Percentiles rank a stretch among this genome's conserved stretches.
Evolutionary conservation across 768 basidiomycete genomes (phyloP).

Genomic region (Suillus subluteus): DNA sequence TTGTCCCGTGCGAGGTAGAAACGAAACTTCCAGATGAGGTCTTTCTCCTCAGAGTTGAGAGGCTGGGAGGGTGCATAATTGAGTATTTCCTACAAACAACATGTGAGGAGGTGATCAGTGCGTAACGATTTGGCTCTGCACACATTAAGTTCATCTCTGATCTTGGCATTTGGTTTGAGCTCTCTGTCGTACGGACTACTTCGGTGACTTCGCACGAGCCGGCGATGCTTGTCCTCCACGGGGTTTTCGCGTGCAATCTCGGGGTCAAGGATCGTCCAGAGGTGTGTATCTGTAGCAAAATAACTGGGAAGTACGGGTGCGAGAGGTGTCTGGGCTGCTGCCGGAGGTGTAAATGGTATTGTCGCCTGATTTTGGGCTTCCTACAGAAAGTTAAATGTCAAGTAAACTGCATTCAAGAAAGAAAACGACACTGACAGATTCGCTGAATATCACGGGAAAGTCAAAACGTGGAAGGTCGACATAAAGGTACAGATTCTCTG

Average conservation of each 20-base stretch:
- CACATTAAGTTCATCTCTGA: slow-evolving; percentile 90
- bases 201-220: slow-evolving; percentile 91
- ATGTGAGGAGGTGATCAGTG: background rate
- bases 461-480: slow-evolving; percentile 96
- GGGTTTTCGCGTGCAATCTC: slow-evolving; percentile 93
- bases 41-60: slow-evolving; percentile 90
- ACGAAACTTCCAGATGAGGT: slow-evolving; percentile 98
- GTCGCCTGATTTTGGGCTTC: slow-evolving; percentile 45
- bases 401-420: background rate
- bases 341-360: slow-evolving; percentile 44
- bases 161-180: slow-evolving; percentile 95
- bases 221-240: slow-evolving; percentile 95
- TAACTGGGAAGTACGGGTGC: slow-evolving; percentile 46
- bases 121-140: slow-evolving; percentile 26
- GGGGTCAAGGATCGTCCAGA: slow-evolving; percentile 92
- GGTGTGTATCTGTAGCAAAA: slow-evolving; percentile 64
- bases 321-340: slow-evolving; percentile 44
- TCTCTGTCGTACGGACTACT: slow-evolving; percentile 95
- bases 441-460: slow-evolving; percentile 95
- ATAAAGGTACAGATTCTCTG: slow-evolving; percentile 93
- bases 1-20: slow-evolving; percentile 94
- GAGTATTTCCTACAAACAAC: slow-evolving; percentile 70
- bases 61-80: slow-evolving; percentile 88
- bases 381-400: slow-evolving; percentile 27
- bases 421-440: slow-evolving; percentile 59